Conservation (phyloP, 169 alveolate genomes). For the Eimeria praecox region DNA sequence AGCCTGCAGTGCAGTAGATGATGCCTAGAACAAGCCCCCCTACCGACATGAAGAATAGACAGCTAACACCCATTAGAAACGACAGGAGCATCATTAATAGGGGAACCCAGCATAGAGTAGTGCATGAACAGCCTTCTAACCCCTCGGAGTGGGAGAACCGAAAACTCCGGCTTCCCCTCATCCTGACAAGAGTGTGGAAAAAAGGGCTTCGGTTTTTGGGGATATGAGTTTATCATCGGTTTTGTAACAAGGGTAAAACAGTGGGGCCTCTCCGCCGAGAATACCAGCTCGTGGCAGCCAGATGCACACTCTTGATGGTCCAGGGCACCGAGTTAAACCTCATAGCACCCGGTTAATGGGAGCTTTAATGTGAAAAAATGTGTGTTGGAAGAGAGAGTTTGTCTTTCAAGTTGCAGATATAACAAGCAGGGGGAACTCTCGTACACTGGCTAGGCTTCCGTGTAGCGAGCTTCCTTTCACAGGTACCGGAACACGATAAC, state of each 20-base stretch:
- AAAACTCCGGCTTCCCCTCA: constrained; percentile 29
- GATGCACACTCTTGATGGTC: neutral
- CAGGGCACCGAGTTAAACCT: neutral
- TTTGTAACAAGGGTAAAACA: neutral
- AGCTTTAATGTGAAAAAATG: neutral
- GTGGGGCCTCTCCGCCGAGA: neutral
- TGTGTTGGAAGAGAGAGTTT: neutral
- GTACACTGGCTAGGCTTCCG: neutral
- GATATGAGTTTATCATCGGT: neutral
- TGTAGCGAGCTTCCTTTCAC: neutral
- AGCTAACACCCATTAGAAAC: constrained; percentile 15
- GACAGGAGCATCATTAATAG: constrained; percentile 15
- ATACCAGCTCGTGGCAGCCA: neutral
- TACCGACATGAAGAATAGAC: neutral
- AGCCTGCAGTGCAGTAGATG: constrained; percentile 37
- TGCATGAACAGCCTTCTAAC: constrained; percentile 3
- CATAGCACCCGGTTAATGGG: neutral
- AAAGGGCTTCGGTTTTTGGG: neutral
- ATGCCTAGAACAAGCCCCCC: constrained; percentile 42
- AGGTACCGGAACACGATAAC: neutral
- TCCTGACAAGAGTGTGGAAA: neutral
- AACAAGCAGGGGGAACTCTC: neutral
- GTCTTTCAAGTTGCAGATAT: neutral
- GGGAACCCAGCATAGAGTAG: constrained; percentile 6
- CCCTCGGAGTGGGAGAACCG: neutral